A percentile compares a stretch with the other conserved stretches of the same genome.
Conservation (phyloP, 352 stramenopile genomes). For the Hyaloperonospora brassicae region DNA sequence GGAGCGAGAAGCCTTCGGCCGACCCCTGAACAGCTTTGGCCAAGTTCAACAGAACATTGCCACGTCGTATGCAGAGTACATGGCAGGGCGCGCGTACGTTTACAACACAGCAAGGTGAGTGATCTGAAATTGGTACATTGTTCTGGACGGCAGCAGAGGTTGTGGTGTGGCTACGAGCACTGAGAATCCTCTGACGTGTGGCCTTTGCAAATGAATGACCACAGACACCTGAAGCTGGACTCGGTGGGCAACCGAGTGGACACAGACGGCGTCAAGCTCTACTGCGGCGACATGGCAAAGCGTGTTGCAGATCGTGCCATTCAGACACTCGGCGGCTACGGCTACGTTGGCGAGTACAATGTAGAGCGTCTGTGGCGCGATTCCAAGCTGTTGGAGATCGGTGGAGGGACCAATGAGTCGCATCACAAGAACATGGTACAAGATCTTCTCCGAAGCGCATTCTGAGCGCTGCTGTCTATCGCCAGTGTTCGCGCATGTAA, state of each 20-base stretch:
- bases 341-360: constrained; percentile 98
- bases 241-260: constrained; percentile 94
- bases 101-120: constrained; percentile 90
- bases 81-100: constrained; percentile 93
- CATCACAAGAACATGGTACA: constrained; percentile 98
- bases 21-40: constrained; percentile 84
- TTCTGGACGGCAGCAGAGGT: neutral
- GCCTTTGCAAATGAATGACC: constrained; percentile 1
- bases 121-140: neutral
- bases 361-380: constrained; percentile 98
- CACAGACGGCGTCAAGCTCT: constrained; percentile 98
- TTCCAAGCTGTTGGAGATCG: constrained; percentile 99
- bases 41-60: constrained; percentile 97
- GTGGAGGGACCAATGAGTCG: constrained; percentile 97
- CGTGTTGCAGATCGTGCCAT: constrained; percentile 96
- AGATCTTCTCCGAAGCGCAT: constrained; percentile 43
- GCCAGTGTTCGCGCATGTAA: too few relatives aligned
- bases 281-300: constrained; percentile 96
- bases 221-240: constrained; percentile 90
- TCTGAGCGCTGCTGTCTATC: constrained; percentile 6
- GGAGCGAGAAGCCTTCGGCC: constrained; percentile 92
- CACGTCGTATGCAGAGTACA: constrained; percentile 98
- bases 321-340: constrained; percentile 95
- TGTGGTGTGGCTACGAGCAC: neutral
- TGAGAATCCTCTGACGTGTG: neutral